A percentile compares a stretch with the other conserved stretches of the same genome.
Evolutionary conservation across 2,329 filamentous ascomycete genomes (phyloP).

Genomic region (Botrytis aclada): DNA sequence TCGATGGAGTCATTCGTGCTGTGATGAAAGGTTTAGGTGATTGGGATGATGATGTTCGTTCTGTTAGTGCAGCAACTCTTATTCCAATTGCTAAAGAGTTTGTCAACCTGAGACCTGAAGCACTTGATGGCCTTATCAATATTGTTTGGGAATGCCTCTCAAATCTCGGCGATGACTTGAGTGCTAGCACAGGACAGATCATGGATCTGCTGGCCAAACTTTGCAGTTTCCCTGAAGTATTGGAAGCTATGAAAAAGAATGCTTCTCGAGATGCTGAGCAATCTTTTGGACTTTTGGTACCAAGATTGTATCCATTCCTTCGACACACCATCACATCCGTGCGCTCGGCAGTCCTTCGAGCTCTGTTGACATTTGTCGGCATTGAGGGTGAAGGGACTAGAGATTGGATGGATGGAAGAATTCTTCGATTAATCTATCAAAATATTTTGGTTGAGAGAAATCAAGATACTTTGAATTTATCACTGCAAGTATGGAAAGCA

Average conservation of each 20-base stretch:
- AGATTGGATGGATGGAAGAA: conserved; percentile 89
- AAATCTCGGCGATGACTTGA: conserved; percentile 93
- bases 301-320: conserved; percentile 90
- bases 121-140: conserved; percentile 78
- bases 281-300: conserved; percentile 89
- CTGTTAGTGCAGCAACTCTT: conserved; percentile 94
- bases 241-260: conserved; percentile 90
- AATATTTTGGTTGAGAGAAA: conserved; percentile 94
- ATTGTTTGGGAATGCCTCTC: conserved; percentile 98
- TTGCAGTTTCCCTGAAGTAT: conserved; percentile 88
- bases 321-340: conserved; percentile 97
- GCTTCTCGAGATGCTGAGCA: conserved; percentile 79
- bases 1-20: conserved; percentile 87
- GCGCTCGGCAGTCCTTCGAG: conserved; percentile 86
- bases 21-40: conserved; percentile 95
- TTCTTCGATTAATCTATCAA: conserved; percentile 86
- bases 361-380: conserved; percentile 86
- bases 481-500: conserved; percentile 82
- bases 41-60: conserved; percentile 89
- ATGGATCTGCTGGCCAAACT: conserved; percentile 97
- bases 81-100: conserved; percentile 96
- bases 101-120: conserved; percentile 74
- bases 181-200: conserved; percentile 93
- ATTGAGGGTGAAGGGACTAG: conserved; percentile 76
- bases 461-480: conserved; percentile 74